Evolutionary conservation across 78 protist species (phyloP).

Genomic region (Guillardia theta): DNA sequence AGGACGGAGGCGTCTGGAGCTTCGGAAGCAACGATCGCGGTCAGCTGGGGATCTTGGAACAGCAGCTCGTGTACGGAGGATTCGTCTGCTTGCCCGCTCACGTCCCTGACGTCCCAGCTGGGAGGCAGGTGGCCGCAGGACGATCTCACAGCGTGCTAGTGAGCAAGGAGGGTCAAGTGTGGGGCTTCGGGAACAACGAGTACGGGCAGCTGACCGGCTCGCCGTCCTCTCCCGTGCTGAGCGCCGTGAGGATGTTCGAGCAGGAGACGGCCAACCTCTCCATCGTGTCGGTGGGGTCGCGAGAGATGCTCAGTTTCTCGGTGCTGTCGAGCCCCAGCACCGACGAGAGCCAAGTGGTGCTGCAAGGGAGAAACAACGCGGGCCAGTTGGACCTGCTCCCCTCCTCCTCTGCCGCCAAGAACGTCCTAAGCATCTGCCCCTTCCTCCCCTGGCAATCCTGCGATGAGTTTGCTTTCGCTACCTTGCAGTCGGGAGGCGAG

Average conservation of each 20-base stretch:
- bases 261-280: too few relatives aligned
- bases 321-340: too few relatives aligned
- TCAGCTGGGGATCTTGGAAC: background rate
- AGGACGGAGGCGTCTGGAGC: background rate
- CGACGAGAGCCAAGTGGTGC: background rate
- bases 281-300: too few relatives aligned
- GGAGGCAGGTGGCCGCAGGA: background rate
- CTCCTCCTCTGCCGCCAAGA: too few relatives aligned
- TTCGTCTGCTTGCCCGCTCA: background rate
- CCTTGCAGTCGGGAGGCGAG: too few relatives aligned
- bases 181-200: background rate
- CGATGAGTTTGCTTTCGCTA: too few relatives aligned
- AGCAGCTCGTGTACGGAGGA: background rate
- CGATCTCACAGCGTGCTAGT: background rate
- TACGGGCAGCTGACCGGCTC: slow-evolving; percentile 13
- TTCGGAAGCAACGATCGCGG: background rate
- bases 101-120: background rate
- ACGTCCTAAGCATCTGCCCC: too few relatives aligned
- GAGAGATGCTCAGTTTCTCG: too few relatives aligned
- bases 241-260: too few relatives aligned
- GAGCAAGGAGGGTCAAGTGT: background rate
- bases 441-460: too few relatives aligned
- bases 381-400: too few relatives aligned
- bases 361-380: background rate
- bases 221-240: too few relatives aligned